phyloP scores from a whole-genome alignment of 352 stramenopile species.

The Peronospora farinosa region DNA sequence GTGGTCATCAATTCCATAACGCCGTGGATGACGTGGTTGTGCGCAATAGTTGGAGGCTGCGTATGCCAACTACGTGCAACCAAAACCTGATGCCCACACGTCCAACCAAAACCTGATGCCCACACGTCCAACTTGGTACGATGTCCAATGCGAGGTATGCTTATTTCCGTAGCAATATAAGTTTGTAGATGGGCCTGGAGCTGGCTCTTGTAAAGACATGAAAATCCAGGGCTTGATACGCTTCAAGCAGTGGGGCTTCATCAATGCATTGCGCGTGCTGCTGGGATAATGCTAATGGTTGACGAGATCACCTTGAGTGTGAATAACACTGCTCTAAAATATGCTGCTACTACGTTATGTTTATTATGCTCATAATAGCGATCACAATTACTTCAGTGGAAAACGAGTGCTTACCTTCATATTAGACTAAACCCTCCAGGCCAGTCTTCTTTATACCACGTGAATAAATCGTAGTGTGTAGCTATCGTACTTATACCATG shows the following conservation, averaged over 20 bases:
- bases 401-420: too few species aligned
- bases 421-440: too few species aligned
- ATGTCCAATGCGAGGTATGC: slow-evolving; percentile 93
- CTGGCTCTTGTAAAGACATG: slow-evolving; percentile 96
- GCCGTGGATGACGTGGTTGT: slow-evolving; percentile 86
- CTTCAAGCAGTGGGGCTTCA: slow-evolving; percentile 77
- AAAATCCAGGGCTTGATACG: slow-evolving; percentile 98
- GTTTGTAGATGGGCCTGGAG: slow-evolving; percentile 89
- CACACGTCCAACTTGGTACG: slow-evolving; percentile 89
- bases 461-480: too few species aligned
- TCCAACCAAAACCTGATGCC: slow-evolving; percentile 72
- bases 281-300: slow-evolving; percentile 87
- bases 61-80: slow-evolving; percentile 87
- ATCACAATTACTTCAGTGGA: too few species aligned
- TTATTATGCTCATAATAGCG: too few species aligned
- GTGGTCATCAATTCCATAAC: slow-evolving; percentile 77
- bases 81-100: slow-evolving; percentile 82
- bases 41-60: slow-evolving; percentile 83
- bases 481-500: too few species aligned
- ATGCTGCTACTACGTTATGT: too few species aligned
- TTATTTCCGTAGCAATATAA: slow-evolving; percentile 78
- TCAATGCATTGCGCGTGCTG: slow-evolving; percentile 73
- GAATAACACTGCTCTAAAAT: slow-evolving; percentile 40
- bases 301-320: slow-evolving; percentile 89
- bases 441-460: too few species aligned